Evolutionary conservation across 2,329 filamentous ascomycete species (phyloP), one percentile per base, ranked within the genome.

Genomic region (Talaromyces sp.): DNA sequence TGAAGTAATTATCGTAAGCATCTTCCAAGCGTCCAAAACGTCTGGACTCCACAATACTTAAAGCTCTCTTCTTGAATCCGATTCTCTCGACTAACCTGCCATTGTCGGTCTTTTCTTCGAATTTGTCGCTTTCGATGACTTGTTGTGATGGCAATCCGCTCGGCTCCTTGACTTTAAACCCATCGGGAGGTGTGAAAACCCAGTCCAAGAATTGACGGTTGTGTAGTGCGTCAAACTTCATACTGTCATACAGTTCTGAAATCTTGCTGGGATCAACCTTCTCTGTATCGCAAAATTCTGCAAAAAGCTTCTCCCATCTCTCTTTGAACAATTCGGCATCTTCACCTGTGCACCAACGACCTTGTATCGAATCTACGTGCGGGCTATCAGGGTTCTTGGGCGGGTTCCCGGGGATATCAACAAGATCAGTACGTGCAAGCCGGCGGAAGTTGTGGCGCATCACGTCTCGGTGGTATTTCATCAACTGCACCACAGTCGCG

Each of bases 261-360:
- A 99, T 94, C 81, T 99, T 99, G 83, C 93, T 97, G 19, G 96
- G 96, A 77, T 99, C 95, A 19, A 98, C 93, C 81, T 99, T 99
- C 73, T 99, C 95, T 1, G 91, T 90, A 76, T 99, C 96, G 69
- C 91, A 95, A 73, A 99, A 99, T 75, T 99, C 95, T 57, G 89
- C 87, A 79, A 99, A 99, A 1, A 99, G 85, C 81, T 99, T 99
- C 80, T 98, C 95, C 95, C 95, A 99, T 35, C 95, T 87, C 77
- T 99, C 95, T 70, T 90, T 91, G 83, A 99, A 99, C 1, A 99
- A 84, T 70, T 96, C 92, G 0, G 94, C 89, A 73, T 98, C 95
- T 79, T 99, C 95, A 35, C 93, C 93, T 69, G 92, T 96, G 75
- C 95, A 99, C 95, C 95, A 99, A 27, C 95, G 87, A 7, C 91